Conservation (phyloP, 805 yeast genomes). For the Tetrapisispora nanseiensis region DNA sequence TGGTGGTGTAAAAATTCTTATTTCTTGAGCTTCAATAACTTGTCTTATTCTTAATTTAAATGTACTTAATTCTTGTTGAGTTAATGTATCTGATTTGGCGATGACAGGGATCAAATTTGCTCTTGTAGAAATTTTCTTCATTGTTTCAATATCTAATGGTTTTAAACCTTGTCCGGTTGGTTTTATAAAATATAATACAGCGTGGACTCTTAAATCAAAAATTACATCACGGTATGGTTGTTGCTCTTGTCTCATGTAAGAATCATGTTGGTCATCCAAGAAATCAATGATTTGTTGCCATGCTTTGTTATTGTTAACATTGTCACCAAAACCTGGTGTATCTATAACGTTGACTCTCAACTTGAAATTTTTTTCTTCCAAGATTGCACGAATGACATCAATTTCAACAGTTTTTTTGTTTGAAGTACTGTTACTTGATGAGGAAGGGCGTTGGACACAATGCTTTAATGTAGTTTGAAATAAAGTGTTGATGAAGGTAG, state of each 20-base stretch:
- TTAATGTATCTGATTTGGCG: slow-evolving; percentile 79
- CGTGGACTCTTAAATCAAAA: slow-evolving; percentile 83
- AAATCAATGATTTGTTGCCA: slow-evolving; percentile 85
- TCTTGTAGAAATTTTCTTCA: slow-evolving; percentile 72
- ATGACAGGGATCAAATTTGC: slow-evolving; percentile 85
- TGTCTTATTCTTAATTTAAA: slow-evolving; percentile 73
- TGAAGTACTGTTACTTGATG: slow-evolving; percentile 36
- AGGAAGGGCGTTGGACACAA: slow-evolving; percentile 29
- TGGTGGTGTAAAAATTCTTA: slow-evolving; percentile 76
- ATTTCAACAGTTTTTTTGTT: slow-evolving; percentile 64
- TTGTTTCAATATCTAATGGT: slow-evolving; percentile 79
- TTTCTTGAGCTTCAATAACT: slow-evolving; percentile 75
- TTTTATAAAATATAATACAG: slow-evolving; percentile 79
- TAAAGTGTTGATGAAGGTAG: slow-evolving; percentile 81
- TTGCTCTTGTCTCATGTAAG: slow-evolving; percentile 84
- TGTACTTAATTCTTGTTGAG: slow-evolving; percentile 55
- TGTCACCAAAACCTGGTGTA: slow-evolving; percentile 92
- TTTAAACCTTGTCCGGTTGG: slow-evolving; percentile 85
- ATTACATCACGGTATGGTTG: slow-evolving; percentile 64
- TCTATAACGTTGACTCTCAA: slow-evolving; percentile 74
- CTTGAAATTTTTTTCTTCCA: slow-evolving; percentile 76
- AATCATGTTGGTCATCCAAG: slow-evolving; percentile 83
- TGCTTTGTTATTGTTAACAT: slow-evolving; percentile 71
- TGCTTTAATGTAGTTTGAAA: slow-evolving; percentile 66
- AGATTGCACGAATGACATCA: slow-evolving; percentile 66